These are phyloP conservation scores for Oryza longistaminata DNA, from an alignment of 176 grass and related monocot species.

Conservation along the genomic window DNA sequence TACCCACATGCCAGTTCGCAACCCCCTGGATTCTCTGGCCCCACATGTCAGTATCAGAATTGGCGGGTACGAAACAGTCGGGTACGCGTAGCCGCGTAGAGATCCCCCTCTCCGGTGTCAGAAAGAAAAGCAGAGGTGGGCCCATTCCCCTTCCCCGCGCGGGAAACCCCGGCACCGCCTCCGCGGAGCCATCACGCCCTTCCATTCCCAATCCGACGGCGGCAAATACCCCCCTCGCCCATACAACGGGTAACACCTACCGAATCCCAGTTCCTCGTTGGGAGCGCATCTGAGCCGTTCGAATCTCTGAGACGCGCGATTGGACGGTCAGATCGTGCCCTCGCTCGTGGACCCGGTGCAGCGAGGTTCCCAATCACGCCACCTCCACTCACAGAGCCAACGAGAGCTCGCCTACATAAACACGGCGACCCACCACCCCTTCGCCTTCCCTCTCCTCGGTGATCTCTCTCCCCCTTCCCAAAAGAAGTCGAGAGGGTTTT, in stretches of 20 bases:
- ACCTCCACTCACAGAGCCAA: neutral
- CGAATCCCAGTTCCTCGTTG: fast-evolving
- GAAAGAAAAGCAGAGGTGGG: conserved; percentile 3
- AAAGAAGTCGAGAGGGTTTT: conserved; percentile 34
- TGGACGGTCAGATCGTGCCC: neutral
- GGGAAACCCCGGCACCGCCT: conserved; percentile 11
- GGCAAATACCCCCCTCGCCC: fast-evolving
- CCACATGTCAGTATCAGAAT: neutral
- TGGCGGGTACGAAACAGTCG: neutral
- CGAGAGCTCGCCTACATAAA: neutral
- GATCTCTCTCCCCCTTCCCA: neutral
- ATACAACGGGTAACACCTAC: neutral
- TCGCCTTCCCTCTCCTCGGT: neutral
- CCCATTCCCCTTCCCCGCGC: neutral
- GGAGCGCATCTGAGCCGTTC: neutral
- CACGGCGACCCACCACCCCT: neutral
- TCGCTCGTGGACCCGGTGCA: neutral
- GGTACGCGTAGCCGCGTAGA: neutral
- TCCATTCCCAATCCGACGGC: neutral
- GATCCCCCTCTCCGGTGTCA: conserved; percentile 13
- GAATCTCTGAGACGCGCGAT: neutral
- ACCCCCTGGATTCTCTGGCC: neutral
- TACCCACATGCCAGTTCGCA: neutral
- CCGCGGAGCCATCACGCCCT: neutral
- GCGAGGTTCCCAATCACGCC: neutral